Percentiles rank a stretch among this genome's conserved stretches.
Evolutionary conservation across 192 early-diverging fungal genomes (phyloP).

Genomic region (Physocladia obscura): DNA sequence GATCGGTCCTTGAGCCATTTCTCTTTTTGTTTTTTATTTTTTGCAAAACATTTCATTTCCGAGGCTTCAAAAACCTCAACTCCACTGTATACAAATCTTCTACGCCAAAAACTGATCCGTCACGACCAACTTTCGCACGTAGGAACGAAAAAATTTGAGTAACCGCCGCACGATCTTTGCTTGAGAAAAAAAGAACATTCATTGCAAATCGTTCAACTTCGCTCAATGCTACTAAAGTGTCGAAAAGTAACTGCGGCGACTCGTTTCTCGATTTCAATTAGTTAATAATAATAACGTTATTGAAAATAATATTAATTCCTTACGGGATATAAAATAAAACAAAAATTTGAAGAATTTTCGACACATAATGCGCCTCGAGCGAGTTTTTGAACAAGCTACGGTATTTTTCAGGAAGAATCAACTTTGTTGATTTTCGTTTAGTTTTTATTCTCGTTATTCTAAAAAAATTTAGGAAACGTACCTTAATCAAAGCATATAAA

Average conservation of each 20-base stretch:
- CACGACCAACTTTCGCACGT: too few relatives aligned
- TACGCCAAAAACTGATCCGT: too few relatives aligned
- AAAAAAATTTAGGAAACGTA: constrained; percentile 25
- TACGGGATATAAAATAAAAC: constrained; percentile 3
- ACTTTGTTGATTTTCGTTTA: constrained; percentile 13
- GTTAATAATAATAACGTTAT: background rate
- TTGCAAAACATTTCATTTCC: too few relatives aligned
- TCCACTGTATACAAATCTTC: too few relatives aligned
- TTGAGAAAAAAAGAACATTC: constrained; percentile 6
- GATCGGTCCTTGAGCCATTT: too few relatives aligned
- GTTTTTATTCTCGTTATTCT: background rate
- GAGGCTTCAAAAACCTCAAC: too few relatives aligned
- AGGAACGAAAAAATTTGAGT: background rate
- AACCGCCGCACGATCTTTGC: constrained; percentile 3
- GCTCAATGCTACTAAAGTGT: background rate
- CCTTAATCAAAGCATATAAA: constrained; percentile 65
- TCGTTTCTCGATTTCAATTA: background rate
- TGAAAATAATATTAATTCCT: background rate
- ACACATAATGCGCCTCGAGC: constrained; percentile 42
- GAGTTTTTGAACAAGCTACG: constrained; percentile 47
- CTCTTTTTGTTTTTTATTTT: too few relatives aligned
- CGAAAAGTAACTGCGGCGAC: background rate
- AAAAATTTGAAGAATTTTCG: constrained; percentile 34
- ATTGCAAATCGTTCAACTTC: constrained; percentile 13
- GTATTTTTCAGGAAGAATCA: constrained; percentile 29